Base-by-base conservation (phyloP, 2,329 filamentous ascomycete species). In the Fonsecaea erecta region DNA sequence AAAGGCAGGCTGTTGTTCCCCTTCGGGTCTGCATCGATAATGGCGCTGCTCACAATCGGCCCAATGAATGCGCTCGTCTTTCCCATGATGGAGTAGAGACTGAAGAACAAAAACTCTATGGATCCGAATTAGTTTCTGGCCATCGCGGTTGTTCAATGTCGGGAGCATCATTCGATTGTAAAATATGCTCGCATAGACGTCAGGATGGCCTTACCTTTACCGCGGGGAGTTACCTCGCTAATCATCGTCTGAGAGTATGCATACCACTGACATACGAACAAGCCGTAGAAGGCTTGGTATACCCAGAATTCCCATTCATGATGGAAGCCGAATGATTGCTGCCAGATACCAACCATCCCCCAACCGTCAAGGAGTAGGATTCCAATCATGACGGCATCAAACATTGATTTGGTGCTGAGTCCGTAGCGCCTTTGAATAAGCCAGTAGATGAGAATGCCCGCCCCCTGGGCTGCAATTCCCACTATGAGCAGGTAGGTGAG, bases 211-310 rank as follows among this genome's bases (percentile, higher is more conserved):
- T 43, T 46, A 69, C 90, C 88, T 71, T 89, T 86, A 40, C 88
- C 88, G 5, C 86, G 81, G 0, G 88, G 88, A 0, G 87, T 89
- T 1, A 90, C 86, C 70, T 89, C 88, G 2, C 84, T 86, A 69
- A 90, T 90, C 83, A 90, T 88, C 71, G 88, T 90, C 73, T 90
- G 88, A 0, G 83, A 86, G 75, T 90, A 90, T 54, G 85, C 86
- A 75, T 90, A 90, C 87, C 87, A 90, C 86, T 88, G 87, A 52
- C 68, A 68, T 14, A 71, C 85, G 53, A 89, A 83, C 0, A 90
- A 78, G 0, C 88, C 88, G 70, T 89, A 90, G 68, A 87, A 88
- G 8, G 75, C 77, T 74, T 81, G 79, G 64, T 81, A 81, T 28
- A 80, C 71, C 82, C 82, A 84, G 52, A 84, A 78, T 72, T 85